Percentiles rank a stretch among this genome's conserved stretches.
Evolutionary conservation across 257 asterid species (phyloP).

Genomic region (Orobanche coerulescens): DNA sequence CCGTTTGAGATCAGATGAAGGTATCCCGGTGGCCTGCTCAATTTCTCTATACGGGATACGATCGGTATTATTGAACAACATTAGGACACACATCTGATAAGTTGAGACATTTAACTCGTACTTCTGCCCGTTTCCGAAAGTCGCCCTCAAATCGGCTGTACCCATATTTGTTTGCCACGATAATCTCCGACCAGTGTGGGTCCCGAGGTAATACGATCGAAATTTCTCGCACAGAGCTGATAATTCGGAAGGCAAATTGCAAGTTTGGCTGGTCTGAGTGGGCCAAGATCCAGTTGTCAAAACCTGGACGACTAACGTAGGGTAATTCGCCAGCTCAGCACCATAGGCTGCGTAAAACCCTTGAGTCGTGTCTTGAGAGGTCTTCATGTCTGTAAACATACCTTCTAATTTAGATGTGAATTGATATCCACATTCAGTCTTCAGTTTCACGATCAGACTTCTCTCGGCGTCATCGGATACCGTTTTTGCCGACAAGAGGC

Average conservation of each 20-base stretch:
- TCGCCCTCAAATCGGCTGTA: slow-evolving; percentile 71
- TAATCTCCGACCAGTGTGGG: slow-evolving; percentile 70
- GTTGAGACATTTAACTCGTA: slow-evolving; percentile 85
- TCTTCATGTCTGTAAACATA: slow-evolving; percentile 92
- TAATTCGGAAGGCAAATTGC: slow-evolving; percentile 68
- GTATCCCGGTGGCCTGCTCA: slow-evolving; percentile 76
- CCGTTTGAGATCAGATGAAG: slow-evolving; percentile 67
- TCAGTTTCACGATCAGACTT: slow-evolving; percentile 73
- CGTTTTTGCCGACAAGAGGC: slow-evolving; percentile 78
- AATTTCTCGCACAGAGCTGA: slow-evolving; percentile 67
- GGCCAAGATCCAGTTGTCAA: slow-evolving; percentile 91
- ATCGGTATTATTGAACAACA: slow-evolving; percentile 70
- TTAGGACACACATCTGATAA: slow-evolving; percentile 80
- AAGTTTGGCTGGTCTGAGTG: slow-evolving; percentile 57
- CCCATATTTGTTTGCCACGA: slow-evolving; percentile 95
- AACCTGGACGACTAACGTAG: slow-evolving; percentile 72
- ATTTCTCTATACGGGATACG: slow-evolving; percentile 61
- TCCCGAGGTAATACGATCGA: slow-evolving; percentile 75
- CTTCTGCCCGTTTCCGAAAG: slow-evolving; percentile 74
- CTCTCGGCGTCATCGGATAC: slow-evolving; percentile 91
- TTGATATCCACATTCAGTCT: slow-evolving; percentile 85
- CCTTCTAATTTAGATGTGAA: slow-evolving; percentile 87
- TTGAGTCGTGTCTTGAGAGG: slow-evolving; percentile 87
- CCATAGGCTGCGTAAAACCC: slow-evolving; percentile 58
- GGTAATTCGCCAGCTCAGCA: slow-evolving; percentile 54